Evolutionary conservation across 257 asterid genomes (phyloP), one percentile per base, ranked within the genome.

Genomic region (Verbascum thapsus): DNA sequence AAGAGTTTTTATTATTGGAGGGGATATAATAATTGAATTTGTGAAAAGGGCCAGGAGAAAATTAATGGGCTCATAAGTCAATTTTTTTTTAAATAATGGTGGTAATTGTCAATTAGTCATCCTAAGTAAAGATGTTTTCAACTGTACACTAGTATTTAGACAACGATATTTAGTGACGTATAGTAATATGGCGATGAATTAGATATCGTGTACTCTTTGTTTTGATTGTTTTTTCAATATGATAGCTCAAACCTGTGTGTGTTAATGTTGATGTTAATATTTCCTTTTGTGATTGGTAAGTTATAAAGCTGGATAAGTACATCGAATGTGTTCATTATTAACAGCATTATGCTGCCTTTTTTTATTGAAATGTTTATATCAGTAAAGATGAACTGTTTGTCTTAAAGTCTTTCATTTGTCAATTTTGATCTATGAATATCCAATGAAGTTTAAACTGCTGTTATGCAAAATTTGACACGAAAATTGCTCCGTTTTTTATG

Each of bases 21-120:
- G 74, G 72, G 66, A 43, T 76, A 63, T 71, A 56, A 81, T 78
- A 64, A 75, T 81, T 75, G 78, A 70, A 53, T 30, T 30, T 32
- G 71, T 52, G 70, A 62, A 64, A 66, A 72, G 49, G 58, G 23
- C 52, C 58, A 44, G 62, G 53, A 44, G 50, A 43, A 44, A 73
- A n/a, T n/a, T n/a, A n/a, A 74, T 61, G 72, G 71, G 55, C 39
- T 58, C 52, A 58, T 57, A 67, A 72, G 75, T 79, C 77, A 62
- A 73, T 72, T n/a, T n/a, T n/a, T n/a, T n/a, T n/a, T 52, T 48
- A 51, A 72, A 66, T 39, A 52, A 57, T 74, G 73, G 74, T 62
- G 56, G 42, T 67, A 71, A 68, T 68, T 68, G 74, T 76, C 71
- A 67, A 75, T 75, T 72, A 61, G 50, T n/a, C n/a, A n/a, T n/a